Evolutionary conservation across 1,284 basidiomycete genomes (phyloP), one percentile per base, ranked within the genome.

Genomic region (Sutorius eximius): DNA sequence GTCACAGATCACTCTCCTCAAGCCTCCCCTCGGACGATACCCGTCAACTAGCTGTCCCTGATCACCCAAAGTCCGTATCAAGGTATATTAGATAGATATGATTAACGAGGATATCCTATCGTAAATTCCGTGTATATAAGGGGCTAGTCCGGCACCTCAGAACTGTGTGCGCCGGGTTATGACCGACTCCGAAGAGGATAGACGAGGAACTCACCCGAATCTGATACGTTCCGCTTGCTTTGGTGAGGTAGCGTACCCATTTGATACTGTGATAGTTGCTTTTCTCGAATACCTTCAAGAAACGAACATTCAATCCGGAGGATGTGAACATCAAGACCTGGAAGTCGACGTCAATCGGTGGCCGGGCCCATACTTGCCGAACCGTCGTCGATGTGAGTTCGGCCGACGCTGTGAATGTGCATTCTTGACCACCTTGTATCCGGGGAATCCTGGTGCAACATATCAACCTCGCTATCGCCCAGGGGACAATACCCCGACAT

Each of bases 201-300:
- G 24, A 11, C 29, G 22, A 20, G 42, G 30, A 13, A 73, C 88
- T 70, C 71, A 93, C 91, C 75, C 91, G 75, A 60, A 95, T 84
- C 73, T 95, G 91, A 73, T 95, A 95, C 8, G 84, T 78, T 40
- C 92, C 91, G 65, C 84, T 92, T 3, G 92, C 91, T 71, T 93
- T 93, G 30, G 92, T 94, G 55, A 95, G 80, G 69, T 94, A 92
- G 45, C 91, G 77, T 27, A 96, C 93, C 93, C 93, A 96, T 71
- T 95, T 95, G 59, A 95, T 85, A 61, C 89, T 92, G 64, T 93
- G 85, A 69, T 98, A 98, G 64, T 87, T 92, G 70, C 81, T 86
- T 81, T 95, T 97, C 77, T 99, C 97, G 65, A 97, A 98, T 24
- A 99, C 95, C 73, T 98, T 99, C 67, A 99, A 75, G 81, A 98